Evolutionary conservation across 805 yeast genomes (phyloP).

Genomic region (Kuraishia ogatae): DNA sequence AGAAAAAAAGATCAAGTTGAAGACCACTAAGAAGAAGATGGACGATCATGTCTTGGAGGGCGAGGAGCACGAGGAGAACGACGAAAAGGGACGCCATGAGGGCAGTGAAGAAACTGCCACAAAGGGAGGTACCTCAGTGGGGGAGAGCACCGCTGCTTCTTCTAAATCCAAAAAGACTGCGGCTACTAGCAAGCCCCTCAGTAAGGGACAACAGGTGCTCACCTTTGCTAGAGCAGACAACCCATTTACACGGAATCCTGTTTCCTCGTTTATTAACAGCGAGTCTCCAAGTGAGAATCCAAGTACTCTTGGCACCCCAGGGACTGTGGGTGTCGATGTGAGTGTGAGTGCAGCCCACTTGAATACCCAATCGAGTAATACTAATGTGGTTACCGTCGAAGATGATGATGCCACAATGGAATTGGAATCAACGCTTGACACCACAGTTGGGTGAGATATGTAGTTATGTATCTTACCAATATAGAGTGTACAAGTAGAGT

Average conservation of each 20-base stretch:
- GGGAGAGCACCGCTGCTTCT: not conserved
- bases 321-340: not conserved
- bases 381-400: not conserved
- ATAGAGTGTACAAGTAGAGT: too few species aligned
- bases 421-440: not conserved
- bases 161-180: not conserved
- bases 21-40: conserved; percentile 1
- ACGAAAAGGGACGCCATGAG: conserved; percentile 7
- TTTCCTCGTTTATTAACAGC: conserved; percentile 1
- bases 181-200: conserved; percentile 3
- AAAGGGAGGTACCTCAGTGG: conserved; percentile 3
- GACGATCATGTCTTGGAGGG: conserved; percentile 2
- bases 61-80: conserved; percentile 2
- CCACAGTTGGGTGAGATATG: not conserved
- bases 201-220: conserved; percentile 7
- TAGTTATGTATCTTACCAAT: too few species aligned
- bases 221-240: conserved; percentile 2
- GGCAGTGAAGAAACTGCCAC: conserved; percentile 4
- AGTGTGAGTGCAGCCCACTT: too few species aligned
- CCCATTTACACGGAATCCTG: conserved; percentile 2
- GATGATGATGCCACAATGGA: conserved; percentile 2
- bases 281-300: not conserved
- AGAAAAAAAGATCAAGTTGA: conserved; percentile 27
- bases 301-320: not conserved
- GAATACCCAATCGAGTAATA: too few species aligned